Percentiles rank a stretch among this genome's conserved stretches.
Evolutionary conservation across 257 asterid species (phyloP).

Genomic region (Datura wrightii): DNA sequence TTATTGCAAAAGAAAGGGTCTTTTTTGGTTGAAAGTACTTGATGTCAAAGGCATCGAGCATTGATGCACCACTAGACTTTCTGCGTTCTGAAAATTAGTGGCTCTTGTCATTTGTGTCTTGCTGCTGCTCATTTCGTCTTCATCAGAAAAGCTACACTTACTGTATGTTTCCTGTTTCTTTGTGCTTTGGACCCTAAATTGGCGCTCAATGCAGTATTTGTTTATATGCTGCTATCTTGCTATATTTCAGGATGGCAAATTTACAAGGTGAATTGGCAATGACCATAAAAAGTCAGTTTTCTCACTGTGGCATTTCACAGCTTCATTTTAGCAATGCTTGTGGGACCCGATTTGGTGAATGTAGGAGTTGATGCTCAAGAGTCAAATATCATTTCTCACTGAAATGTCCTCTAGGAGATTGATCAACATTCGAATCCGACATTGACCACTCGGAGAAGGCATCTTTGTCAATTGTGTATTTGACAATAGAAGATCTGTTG

Average conservation of each 20-base stretch:
- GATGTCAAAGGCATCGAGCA: background rate
- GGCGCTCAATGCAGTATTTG: background rate
- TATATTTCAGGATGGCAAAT: slow-evolving; percentile 1
- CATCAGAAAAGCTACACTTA: background rate
- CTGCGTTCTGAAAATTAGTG: background rate
- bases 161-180: background rate
- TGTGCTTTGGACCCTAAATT: slow-evolving; percentile 10
- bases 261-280: background rate
- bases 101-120: background rate
- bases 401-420: background rate
- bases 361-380: background rate
- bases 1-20: background rate
- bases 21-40: background rate
- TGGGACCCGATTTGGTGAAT: background rate
- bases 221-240: slow-evolving; percentile 8
- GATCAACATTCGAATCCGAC: background rate
- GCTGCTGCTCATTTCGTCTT: background rate
- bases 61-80: background rate
- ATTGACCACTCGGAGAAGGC: slow-evolving; percentile 1
- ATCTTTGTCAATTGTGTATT: background rate
- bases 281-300: background rate
- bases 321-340: background rate
- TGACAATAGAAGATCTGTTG: background rate
- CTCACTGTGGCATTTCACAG: background rate
- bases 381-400: slow-evolving; percentile 1